Conservation (phyloP, 345 rosid genomes). For the Linum usitatissimum region DNA sequence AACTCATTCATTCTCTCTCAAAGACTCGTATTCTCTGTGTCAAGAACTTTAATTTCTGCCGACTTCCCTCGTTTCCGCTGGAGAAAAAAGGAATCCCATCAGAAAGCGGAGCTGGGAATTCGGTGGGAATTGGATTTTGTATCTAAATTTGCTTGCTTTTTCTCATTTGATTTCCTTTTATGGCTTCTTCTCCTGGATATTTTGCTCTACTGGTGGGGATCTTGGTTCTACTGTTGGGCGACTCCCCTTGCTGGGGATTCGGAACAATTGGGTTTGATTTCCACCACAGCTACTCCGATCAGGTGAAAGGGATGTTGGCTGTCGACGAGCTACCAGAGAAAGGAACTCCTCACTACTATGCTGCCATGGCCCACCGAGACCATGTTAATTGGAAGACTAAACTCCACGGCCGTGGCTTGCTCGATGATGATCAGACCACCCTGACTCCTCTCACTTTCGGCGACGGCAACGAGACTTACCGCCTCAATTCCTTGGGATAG, state of each 20-base stretch:
- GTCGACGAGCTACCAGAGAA: conserved; percentile 55
- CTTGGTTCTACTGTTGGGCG: not conserved
- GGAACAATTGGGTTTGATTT: conserved; percentile 63
- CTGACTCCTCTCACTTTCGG: conserved; percentile 43
- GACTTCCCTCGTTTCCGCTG: too few relatives aligned
- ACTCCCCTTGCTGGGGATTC: conserved; percentile 21
- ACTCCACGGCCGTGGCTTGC: conserved; percentile 56
- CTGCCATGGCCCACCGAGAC: conserved; percentile 66
- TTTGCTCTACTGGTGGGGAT: not conserved
- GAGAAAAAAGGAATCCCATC: too few relatives aligned
- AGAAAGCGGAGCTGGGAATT: too few relatives aligned
- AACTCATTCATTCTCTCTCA: not conserved
- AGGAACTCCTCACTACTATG: conserved; percentile 53
- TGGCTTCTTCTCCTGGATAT: not conserved
- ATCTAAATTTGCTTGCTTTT: not conserved
- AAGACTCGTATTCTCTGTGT: not conserved
- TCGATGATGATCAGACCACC: conserved; percentile 10
- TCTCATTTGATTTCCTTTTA: not conserved
- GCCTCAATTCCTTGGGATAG: conserved; percentile 50
- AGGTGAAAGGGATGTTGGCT: conserved; percentile 44
- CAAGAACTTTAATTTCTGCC: too few relatives aligned
- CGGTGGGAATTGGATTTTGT: too few relatives aligned
- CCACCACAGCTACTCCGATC: conserved; percentile 82
- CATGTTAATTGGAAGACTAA: conserved; percentile 9
- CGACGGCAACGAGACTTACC: conserved; percentile 57